A percentile compares a stretch with the other conserved stretches of the same genome.
These are phyloP conservation scores for Pythium volutum DNA, from an alignment of 352 stramenopile genomes.

Conservation along the genomic window DNA sequence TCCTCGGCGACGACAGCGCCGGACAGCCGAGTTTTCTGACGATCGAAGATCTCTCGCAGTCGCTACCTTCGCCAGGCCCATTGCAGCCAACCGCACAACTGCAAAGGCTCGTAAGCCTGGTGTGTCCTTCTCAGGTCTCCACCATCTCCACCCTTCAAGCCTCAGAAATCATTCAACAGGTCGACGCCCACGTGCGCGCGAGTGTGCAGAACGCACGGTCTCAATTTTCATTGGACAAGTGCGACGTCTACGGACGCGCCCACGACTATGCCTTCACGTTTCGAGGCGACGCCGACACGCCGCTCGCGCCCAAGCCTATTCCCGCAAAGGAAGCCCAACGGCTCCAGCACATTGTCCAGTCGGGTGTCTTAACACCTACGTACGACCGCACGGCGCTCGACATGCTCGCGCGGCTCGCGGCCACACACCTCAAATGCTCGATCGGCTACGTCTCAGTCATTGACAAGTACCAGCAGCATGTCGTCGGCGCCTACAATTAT, in stretches of 20 bases:
- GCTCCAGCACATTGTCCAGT: conserved; percentile 42
- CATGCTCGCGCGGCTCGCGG: conserved; percentile 51
- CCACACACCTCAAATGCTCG: conserved; percentile 45
- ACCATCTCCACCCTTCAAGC: too few species aligned
- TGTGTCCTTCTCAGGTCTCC: too few species aligned
- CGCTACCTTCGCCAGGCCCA: neutral
- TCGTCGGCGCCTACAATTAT: conserved; percentile 43
- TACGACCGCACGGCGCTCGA: conserved; percentile 51
- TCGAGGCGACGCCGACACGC: conserved; percentile 23
- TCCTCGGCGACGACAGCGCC: too few species aligned
- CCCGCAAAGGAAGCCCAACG: conserved; percentile 40
- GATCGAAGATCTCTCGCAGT: neutral
- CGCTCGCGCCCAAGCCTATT: conserved; percentile 41
- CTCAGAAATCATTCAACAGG: too few species aligned
- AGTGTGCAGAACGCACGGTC: neutral
- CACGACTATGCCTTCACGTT: conserved; percentile 56
- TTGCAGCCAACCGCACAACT: neutral
- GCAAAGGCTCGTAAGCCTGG: neutral
- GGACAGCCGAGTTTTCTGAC: conserved; percentile 25
- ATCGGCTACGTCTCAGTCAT: conserved; percentile 70
- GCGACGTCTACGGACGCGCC: conserved; percentile 30
- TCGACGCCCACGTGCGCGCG: neutral
- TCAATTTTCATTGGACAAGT: neutral
- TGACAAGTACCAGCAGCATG: conserved; percentile 33
- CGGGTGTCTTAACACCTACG: conserved; percentile 34